Conservation (phyloP, 108 stramenopile species). For the Cyclotella sp. region DNA sequence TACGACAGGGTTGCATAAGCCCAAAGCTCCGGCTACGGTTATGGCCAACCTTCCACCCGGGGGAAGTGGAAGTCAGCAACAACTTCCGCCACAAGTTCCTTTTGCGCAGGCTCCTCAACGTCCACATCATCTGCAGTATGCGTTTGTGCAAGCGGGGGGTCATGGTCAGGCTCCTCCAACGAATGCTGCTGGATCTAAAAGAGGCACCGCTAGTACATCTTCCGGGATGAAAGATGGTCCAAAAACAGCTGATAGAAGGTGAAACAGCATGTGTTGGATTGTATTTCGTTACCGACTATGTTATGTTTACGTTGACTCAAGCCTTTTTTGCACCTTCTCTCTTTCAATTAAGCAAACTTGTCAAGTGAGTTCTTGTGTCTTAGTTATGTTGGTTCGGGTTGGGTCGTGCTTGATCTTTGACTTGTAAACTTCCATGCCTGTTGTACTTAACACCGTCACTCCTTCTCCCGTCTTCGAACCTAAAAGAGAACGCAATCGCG, state of each 20-base stretch:
- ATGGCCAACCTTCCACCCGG: conserved; percentile 62
- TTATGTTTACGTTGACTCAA: conserved; percentile 5
- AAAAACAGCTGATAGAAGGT: conserved; percentile 26
- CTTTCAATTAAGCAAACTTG: conserved; percentile 35
- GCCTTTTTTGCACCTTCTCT: conserved; percentile 18
- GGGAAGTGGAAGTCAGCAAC: conserved; percentile 15
- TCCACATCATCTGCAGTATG: conserved; percentile 86
- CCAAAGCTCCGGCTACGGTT: conserved; percentile 53
- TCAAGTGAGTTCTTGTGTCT: conserved; percentile 42
- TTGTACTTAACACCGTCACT: too few species aligned
- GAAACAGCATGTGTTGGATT: conserved; percentile 5
- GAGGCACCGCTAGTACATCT: conserved; percentile 38
- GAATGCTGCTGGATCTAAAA: not conserved
- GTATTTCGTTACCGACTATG: not conserved
- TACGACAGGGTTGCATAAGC: conserved; percentile 74
- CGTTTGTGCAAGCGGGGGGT: conserved; percentile 53
- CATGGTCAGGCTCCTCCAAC: conserved; percentile 14
- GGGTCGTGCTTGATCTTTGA: not conserved
- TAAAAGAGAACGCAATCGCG: conserved; percentile 88
- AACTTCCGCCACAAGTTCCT: conserved; percentile 53
- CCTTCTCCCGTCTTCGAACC: not conserved
- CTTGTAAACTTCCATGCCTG: not conserved
- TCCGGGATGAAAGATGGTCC: conserved; percentile 60
- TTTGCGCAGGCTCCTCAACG: conserved; percentile 78
- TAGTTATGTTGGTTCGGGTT: not conserved